Evolutionary conservation across 768 basidiomycete species (phyloP).

Genomic region (Calocybe indica): DNA sequence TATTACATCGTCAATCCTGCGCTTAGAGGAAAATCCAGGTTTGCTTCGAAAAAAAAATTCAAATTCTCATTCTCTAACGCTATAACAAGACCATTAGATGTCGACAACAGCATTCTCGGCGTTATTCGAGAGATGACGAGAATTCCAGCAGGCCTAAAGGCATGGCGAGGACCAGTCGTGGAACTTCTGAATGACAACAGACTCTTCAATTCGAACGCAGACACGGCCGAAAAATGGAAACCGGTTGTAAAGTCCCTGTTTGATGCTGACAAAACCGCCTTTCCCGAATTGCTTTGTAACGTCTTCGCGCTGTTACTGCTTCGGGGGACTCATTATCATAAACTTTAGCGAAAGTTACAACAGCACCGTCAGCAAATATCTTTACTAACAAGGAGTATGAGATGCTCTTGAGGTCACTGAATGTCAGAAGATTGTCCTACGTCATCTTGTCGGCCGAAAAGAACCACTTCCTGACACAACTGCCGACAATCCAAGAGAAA

Average conservation of each 20-base stretch:
- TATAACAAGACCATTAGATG: constrained; percentile 61
- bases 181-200: constrained; percentile 84
- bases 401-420: constrained; percentile 80
- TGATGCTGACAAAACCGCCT: constrained; percentile 80
- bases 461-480: constrained; percentile 84
- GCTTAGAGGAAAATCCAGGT: constrained; percentile 75
- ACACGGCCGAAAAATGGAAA: constrained; percentile 61
- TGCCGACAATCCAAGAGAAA: constrained; percentile 96
- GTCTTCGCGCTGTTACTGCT: constrained; percentile 24
- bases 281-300: constrained; percentile 77
- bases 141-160: constrained; percentile 70
- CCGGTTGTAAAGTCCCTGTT: constrained; percentile 75
- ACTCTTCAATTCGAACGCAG: constrained; percentile 72
- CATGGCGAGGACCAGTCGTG: constrained; percentile 75
- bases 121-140: constrained; percentile 76
- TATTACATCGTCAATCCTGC: constrained; percentile 81
- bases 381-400: constrained; percentile 96
- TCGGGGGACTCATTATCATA: constrained; percentile 16
- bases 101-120: constrained; percentile 59
- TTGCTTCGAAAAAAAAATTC: constrained; percentile 9
- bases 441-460: constrained; percentile 83
- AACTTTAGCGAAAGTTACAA: constrained; percentile 62
- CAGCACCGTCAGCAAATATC: constrained; percentile 89
- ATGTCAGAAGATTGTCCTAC: constrained; percentile 82
- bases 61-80: background rate